These are phyloP conservation scores for Tetracladium setigerum DNA, from an alignment of 495 filamentous ascomycete species.

Conservation along the genomic window DNA sequence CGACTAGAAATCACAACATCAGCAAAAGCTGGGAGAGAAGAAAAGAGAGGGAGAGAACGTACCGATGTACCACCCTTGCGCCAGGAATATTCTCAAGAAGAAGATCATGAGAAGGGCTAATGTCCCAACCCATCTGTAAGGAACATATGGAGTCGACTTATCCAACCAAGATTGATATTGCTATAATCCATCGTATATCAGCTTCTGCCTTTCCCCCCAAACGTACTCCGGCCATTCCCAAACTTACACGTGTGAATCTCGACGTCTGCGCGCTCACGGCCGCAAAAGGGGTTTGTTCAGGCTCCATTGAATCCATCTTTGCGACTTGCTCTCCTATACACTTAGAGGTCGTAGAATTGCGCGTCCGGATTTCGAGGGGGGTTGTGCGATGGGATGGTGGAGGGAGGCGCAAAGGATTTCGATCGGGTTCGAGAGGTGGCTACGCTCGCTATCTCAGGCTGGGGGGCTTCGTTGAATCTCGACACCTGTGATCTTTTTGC, in stretches of 20 bases:
- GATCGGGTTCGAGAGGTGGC: conserved; percentile 1
- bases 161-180: conserved; percentile 94
- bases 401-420: neutral
- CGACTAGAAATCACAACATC: conserved; percentile 47
- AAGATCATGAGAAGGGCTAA: conserved; percentile 66
- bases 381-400: conserved; percentile 9
- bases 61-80: conserved; percentile 99
- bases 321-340: conserved; percentile 1
- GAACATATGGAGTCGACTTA: conserved; percentile 76
- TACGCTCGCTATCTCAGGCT: neutral
- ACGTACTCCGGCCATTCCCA: neutral
- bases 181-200: conserved; percentile 37
- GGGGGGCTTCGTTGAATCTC: neutral
- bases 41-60: conserved; percentile 22
- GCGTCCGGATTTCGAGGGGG: conserved; percentile 20
- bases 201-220: conserved; percentile 3
- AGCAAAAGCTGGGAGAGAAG: conserved; percentile 12
- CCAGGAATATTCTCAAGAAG: conserved; percentile 79
- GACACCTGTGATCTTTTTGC: neutral
- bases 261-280: conserved; percentile 81
- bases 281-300: conserved; percentile 76
- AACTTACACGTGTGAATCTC: conserved; percentile 56
- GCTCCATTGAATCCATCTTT: conserved; percentile 69
- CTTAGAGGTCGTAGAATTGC: conserved; percentile 20
- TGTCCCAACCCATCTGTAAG: conserved; percentile 85